Conservation (phyloP, 768 basidiomycete genomes). For the Cystobasidium tubakii region DNA sequence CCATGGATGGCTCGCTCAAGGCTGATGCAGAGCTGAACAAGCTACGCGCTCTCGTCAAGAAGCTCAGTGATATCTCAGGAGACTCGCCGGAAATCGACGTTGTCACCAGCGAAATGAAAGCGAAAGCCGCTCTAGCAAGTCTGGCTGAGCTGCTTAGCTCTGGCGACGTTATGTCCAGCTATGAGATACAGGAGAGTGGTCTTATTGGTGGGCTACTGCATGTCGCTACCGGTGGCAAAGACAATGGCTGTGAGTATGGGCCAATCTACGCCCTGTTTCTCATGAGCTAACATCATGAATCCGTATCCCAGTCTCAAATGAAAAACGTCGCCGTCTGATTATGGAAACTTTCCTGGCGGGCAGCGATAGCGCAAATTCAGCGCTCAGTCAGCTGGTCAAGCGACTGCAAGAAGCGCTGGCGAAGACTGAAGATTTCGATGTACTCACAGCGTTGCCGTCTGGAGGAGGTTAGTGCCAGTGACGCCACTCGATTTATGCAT, state of each 20-base stretch:
- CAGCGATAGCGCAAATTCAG: conserved; percentile 55
- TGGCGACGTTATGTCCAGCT: conserved; percentile 69
- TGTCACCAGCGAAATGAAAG: conserved; percentile 60
- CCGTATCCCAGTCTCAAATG: conserved; percentile 56
- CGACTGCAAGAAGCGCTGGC: conserved; percentile 93
- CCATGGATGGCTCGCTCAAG: conserved; percentile 49
- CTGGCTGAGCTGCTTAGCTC: conserved; percentile 75
- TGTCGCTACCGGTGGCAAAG: conserved; percentile 58
- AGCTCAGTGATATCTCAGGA: conserved; percentile 53
- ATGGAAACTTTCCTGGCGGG: conserved; percentile 68
- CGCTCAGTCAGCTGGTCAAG: conserved; percentile 75
- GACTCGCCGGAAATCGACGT: background rate
- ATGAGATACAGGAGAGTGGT: conserved; percentile 89
- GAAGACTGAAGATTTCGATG: conserved; percentile 90
- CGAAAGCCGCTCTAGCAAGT: conserved; percentile 56
- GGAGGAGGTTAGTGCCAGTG: conserved; percentile 53
- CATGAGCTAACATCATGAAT: background rate
- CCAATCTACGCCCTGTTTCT: background rate
- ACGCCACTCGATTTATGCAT: too few relatives aligned
- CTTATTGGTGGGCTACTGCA: conserved; percentile 78
- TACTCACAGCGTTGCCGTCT: conserved; percentile 68
- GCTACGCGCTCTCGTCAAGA: conserved; percentile 61
- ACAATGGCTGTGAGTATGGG: conserved; percentile 33
- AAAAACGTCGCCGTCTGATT: conserved; percentile 68
- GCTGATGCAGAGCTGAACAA: conserved; percentile 45